Evolutionary conservation across 2,329 filamentous ascomycete genomes (phyloP).

Genomic region (Pseudogymnoascus sp.): DNA sequence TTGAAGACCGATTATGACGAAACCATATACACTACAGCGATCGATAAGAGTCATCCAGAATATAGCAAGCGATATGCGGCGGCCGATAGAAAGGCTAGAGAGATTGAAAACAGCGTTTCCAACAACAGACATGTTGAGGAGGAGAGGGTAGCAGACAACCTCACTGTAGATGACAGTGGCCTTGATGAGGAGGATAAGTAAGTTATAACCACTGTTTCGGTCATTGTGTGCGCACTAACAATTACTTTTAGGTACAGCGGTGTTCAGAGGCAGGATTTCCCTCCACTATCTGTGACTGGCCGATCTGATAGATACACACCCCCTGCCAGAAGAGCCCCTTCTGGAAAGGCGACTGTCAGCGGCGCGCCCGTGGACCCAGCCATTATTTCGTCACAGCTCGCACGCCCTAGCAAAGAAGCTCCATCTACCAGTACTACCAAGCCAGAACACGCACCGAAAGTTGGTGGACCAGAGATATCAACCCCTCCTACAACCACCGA

Average conservation of each 20-base stretch:
- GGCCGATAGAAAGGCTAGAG: slow-evolving; percentile 75
- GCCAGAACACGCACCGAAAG: slow-evolving; percentile 3
- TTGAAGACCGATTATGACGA: slow-evolving; percentile 87
- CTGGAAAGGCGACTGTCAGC: slow-evolving; percentile 62
- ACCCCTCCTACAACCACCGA: slow-evolving; percentile 25
- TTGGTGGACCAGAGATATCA: slow-evolving; percentile 20
- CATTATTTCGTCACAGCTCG: slow-evolving; percentile 80
- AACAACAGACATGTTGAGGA: slow-evolving; percentile 80
- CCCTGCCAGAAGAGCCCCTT: slow-evolving; percentile 74
- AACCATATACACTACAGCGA: slow-evolving; percentile 85
- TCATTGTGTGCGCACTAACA: slow-evolving; percentile 14
- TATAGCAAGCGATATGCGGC: slow-evolving; percentile 71
- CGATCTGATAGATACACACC: slow-evolving; percentile 74
- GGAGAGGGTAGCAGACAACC: slow-evolving; percentile 67
- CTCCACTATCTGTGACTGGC: slow-evolving; percentile 46
- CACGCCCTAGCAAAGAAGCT: slow-evolving; percentile 34
- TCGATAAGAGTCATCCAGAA: slow-evolving; percentile 74
- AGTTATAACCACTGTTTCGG: slow-evolving; percentile 24
- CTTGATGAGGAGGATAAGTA: slow-evolving; percentile 89
- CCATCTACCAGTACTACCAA: slow-evolving; percentile 23
- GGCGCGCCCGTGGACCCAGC: slow-evolving; percentile 78
- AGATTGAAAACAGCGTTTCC: slow-evolving; percentile 72
- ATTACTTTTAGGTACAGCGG: slow-evolving; percentile 66
- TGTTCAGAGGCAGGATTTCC: slow-evolving; percentile 69
- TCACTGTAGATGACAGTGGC: slow-evolving; percentile 56